Base-by-base conservation (phyloP, 208 protist species). In the Wallacemonas sp. region DNA sequence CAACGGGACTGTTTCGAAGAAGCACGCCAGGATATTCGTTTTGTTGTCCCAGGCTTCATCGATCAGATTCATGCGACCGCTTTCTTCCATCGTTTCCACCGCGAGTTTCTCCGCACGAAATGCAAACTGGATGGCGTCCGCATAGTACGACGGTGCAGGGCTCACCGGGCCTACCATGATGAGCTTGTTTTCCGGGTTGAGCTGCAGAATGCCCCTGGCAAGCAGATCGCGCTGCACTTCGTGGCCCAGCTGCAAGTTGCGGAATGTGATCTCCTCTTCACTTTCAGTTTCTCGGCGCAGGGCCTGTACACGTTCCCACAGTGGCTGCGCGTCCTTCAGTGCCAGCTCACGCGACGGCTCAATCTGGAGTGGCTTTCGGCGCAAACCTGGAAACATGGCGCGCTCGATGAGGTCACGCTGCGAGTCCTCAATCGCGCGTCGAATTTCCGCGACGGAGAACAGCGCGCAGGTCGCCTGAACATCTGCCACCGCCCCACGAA, bases 201-300 rank as follows among this genome's bases (percentile, higher is more conserved):
- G 63, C 0, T 53, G 45, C 21, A 86, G 55, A 31, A 79, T 67
- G 14, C 68, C 74, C 21, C 46, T 19, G 24, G 42, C 53, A 42
- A 88, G 41, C 47, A 82, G 60, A 49, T 94, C 84, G 17, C 73
- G 64, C 68, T 90, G 66, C 31, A 77, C 65, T 4, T 69, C 45
- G 53, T 77, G 63, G 24, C 78, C 88, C 9, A 91, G 61, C 39
- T 64, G 27, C 17, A 91, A 28, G 21, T 82, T 80, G 1, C 49
- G 58, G 56, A 75, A 88, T 4, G 62, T 65, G 27, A 91, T 90
- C 36, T 82, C 73, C 69, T 94, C 79, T 63, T 94, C 88, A 15
- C 51, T 72, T 63, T 86, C 73, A 34, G 82, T 91, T 51, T 94
- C 88, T 2, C 66, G 55, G 34, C 84, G 82, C 58, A 94, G 85